Conservation (phyloP, 257 asterid species). For the Coffea canephora region DNA sequence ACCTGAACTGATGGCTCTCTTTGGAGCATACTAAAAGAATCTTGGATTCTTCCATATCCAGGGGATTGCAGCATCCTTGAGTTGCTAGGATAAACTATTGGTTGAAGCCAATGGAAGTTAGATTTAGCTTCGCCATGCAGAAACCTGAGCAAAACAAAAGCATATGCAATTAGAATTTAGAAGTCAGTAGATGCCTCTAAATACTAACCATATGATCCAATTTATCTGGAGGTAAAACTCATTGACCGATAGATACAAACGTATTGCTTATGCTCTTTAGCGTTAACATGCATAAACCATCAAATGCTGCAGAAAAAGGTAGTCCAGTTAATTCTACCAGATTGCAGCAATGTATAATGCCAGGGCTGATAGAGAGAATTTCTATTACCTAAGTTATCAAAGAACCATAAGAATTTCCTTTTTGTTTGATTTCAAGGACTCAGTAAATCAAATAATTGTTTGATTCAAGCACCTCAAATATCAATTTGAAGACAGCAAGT, state of each 20-base stretch:
- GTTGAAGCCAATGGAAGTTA: slow-evolving; percentile 24
- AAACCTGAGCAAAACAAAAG: slow-evolving; percentile 33
- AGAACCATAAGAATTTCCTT: background rate
- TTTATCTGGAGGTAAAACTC: background rate
- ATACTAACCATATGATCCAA: background rate
- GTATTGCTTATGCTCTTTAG: too few species aligned
- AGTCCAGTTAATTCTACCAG: too few species aligned
- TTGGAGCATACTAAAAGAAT: slow-evolving; percentile 52
- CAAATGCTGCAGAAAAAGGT: background rate
- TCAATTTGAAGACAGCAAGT: background rate
- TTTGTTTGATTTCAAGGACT: background rate
- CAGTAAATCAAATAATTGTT: background rate
- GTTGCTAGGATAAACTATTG: slow-evolving; percentile 10
- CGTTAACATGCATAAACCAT: background rate
- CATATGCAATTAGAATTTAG: background rate
- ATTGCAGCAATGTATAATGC: too few species aligned
- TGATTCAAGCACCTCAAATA: background rate
- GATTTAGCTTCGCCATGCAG: slow-evolving; percentile 31
- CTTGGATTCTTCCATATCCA: slow-evolving; percentile 40
- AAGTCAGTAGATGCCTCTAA: background rate
- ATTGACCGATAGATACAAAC: background rate
- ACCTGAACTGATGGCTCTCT: slow-evolving; percentile 56
- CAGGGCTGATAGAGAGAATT: background rate
- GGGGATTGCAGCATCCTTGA: slow-evolving; percentile 35
- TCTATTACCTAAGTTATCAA: background rate